Evolutionary conservation across 2,329 filamentous ascomycete genomes (phyloP), one percentile per base, ranked within the genome.

Genomic region (Sclerotinia sclerotiorum): DNA sequence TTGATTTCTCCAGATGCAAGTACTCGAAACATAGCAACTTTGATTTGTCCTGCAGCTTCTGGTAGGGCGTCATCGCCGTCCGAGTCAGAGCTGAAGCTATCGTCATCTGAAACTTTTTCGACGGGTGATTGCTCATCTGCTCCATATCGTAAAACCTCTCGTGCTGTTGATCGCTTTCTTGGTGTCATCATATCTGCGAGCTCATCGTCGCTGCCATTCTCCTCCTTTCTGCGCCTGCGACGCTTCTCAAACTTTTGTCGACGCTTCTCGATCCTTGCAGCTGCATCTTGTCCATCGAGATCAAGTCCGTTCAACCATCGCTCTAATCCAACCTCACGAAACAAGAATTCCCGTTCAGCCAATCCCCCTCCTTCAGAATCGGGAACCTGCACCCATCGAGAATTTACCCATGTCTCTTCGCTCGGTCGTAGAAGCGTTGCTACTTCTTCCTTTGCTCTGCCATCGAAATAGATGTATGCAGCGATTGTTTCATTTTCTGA

Each of bases 331-430:
- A 99, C 95, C 79, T 99, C 95, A 68, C 94, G 91, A 81, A 99
- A 99, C 72, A 99, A 82, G 74, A 99, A 99, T 78, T 99, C 95
- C 72, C 95, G 88, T 82, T 99, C 95, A 42, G 95, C 95, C 57
- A 99, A 86, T 54, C 95, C 95, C 62, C 95, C 95, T 44, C 94
- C 94, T 80, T 98, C 94, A 32, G 90, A 88, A 39, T 94, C 90
- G 3, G 94, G 93, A 8, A 99, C 88, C 77, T 96, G 94, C 62
- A 99, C 95, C 95, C 95, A 99, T 75, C 95, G 86, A 68, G 93
- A 97, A 77, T 98, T 99, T 32, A 99, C 96, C 95, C 95, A 99
- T 2, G 95, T 99, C 81, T 99, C 95, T 78, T 98, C 95, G 32
- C 95, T 94, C 17, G 94, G 90, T 67, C 95, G 86, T 65, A 99